Conservation (phyloP, 352 stramenopile genomes). For the Phytopythium oedochilum region DNA sequence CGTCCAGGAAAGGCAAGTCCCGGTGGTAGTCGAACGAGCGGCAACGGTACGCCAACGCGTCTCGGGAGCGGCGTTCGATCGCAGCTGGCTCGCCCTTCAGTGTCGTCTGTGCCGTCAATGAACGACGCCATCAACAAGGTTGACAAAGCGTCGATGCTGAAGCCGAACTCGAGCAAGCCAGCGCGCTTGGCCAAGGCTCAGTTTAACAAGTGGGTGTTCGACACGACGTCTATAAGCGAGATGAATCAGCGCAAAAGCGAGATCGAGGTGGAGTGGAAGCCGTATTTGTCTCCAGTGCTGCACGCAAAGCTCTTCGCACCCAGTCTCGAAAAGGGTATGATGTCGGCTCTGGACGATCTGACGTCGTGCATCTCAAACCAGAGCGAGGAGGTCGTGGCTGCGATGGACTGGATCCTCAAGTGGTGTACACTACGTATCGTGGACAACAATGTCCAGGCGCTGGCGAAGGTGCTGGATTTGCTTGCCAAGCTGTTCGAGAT, state of each 20-base stretch:
- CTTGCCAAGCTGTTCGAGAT: slow-evolving; percentile 80
- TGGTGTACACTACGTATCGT: slow-evolving; percentile 83
- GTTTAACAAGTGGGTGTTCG: slow-evolving; percentile 85
- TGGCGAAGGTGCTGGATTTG: slow-evolving; percentile 79
- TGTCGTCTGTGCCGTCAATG: background rate
- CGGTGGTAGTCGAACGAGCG: slow-evolving; percentile 18
- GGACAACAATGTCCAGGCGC: slow-evolving; percentile 85
- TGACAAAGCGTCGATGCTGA: slow-evolving; percentile 29
- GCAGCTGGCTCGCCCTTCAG: slow-evolving; percentile 15
- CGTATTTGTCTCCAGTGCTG: slow-evolving; percentile 60
- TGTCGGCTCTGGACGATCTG: slow-evolving; percentile 71
- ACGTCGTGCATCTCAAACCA: slow-evolving; percentile 60
- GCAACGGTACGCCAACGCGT: slow-evolving; percentile 11
- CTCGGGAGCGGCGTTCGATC: slow-evolving; percentile 17
- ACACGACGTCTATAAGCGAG: slow-evolving; percentile 59
- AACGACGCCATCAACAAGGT: slow-evolving; percentile 17
- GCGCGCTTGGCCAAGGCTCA: slow-evolving; percentile 57
- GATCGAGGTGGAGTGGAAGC: slow-evolving; percentile 73
- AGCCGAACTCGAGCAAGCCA: slow-evolving; percentile 62
- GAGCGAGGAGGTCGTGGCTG: slow-evolving; percentile 57
- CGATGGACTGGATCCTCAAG: slow-evolving; percentile 79
- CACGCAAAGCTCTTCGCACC: slow-evolving; percentile 77
- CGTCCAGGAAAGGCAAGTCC: slow-evolving; percentile 7
- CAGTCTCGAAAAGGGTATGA: slow-evolving; percentile 81
- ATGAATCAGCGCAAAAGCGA: slow-evolving; percentile 67